Percentiles rank a stretch among this genome's conserved stretches.
These are phyloP conservation scores for Gryganskiella cystojenkinii DNA, from an alignment of 192 early-diverging fungal species.

Conservation along the genomic window DNA sequence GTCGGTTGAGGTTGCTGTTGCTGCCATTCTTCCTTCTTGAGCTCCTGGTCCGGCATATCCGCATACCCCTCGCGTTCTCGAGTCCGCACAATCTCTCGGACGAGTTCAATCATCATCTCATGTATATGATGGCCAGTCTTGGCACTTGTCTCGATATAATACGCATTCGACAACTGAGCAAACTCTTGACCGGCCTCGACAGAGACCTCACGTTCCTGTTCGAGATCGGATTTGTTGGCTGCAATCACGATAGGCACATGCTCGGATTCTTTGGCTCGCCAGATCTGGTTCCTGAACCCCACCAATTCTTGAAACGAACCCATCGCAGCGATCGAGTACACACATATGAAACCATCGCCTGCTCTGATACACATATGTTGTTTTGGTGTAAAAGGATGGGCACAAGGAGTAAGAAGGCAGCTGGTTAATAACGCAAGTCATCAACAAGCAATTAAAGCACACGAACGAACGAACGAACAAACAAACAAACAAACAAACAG, in stretches of 20 bases:
- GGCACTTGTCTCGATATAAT: slow-evolving; percentile 70
- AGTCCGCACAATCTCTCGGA: slow-evolving; percentile 26
- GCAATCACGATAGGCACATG: slow-evolving; percentile 83
- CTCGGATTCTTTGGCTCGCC: slow-evolving; percentile 83
- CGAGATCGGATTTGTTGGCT: slow-evolving; percentile 91
- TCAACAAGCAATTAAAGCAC: background rate
- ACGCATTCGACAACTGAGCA: slow-evolving; percentile 65
- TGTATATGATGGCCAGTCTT: slow-evolving; percentile 37
- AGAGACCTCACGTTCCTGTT: slow-evolving; percentile 65
- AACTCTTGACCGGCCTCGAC: slow-evolving; percentile 65
- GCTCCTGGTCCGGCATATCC: no score
- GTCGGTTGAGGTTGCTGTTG: no score
- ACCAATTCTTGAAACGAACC: slow-evolving; percentile 82
- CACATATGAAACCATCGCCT: slow-evolving; percentile 87
- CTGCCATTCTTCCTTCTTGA: no score
- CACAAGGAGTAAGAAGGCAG: background rate
- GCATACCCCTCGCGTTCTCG: background rate
- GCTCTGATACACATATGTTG: slow-evolving; percentile 75
- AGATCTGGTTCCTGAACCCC: slow-evolving; percentile 78
- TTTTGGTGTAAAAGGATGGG: no score
- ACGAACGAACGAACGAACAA: background rate
- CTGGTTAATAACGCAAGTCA: background rate
- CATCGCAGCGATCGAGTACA: slow-evolving; percentile 83
- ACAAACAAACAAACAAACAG: background rate
- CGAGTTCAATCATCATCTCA: slow-evolving; percentile 29